Evolutionary conservation across 2,329 filamentous ascomycete genomes (phyloP).

Genomic region (Trichophyton rubrum): DNA sequence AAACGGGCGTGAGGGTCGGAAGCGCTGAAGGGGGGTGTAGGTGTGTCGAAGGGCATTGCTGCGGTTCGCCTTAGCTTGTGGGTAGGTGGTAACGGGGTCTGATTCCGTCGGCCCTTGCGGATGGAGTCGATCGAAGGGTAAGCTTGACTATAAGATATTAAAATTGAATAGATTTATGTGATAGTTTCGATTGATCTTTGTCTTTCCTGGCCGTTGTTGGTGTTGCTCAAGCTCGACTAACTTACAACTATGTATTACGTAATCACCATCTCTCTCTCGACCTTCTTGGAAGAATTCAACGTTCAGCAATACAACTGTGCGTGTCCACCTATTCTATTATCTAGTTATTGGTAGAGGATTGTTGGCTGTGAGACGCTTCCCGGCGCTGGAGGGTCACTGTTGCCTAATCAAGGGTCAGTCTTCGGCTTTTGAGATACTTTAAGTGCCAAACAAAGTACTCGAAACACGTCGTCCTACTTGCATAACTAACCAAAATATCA

Average conservation of each 20-base stretch:
- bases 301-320: background rate
- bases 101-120: background rate
- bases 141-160: background rate
- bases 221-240: background rate
- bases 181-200: background rate
- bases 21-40: constrained; percentile 55
- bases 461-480: too few species aligned
- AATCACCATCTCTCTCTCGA: background rate
- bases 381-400: too few species aligned
- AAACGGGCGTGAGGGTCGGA: constrained; percentile 64
- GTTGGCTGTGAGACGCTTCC: too few species aligned
- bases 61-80: background rate
- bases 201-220: background rate
- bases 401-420: too few species aligned
- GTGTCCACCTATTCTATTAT: too few species aligned
- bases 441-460: too few species aligned
- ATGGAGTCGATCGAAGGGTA: background rate
- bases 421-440: too few species aligned
- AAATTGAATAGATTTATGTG: background rate
- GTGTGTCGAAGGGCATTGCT: constrained; percentile 60
- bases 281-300: background rate
- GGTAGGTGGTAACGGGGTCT: background rate
- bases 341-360: too few species aligned
- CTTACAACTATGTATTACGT: too few species aligned
- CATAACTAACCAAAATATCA: too few species aligned